These are phyloP conservation scores for Talaromyces adpressus DNA, from an alignment of 495 filamentous ascomycete species.

Conservation along the genomic window DNA sequence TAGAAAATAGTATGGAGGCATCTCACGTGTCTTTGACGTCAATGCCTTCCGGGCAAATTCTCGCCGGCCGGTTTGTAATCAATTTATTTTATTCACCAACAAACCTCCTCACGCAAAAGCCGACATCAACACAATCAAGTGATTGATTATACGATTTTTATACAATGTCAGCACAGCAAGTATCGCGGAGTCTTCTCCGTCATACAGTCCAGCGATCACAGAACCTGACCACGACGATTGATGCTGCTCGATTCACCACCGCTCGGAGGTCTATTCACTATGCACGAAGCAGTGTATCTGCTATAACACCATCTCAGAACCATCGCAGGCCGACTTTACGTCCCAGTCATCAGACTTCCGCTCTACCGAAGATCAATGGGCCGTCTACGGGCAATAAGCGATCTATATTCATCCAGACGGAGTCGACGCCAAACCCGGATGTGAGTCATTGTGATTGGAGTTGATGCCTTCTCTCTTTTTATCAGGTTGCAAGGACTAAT, in stretches of 20 bases:
- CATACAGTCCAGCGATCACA: conserved; percentile 22
- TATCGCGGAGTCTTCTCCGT: conserved; percentile 29
- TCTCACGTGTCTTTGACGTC: conserved; percentile 7
- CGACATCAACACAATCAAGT: neutral
- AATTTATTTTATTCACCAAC: neutral
- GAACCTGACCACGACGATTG: conserved; percentile 19
- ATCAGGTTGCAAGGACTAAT: neutral
- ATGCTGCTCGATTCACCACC: conserved; percentile 21
- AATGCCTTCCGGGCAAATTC: conserved; percentile 1
- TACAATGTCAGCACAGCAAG: conserved; percentile 28
- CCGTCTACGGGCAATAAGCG: conserved; percentile 44
- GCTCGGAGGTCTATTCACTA: conserved; percentile 29
- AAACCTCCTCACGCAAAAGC: neutral
- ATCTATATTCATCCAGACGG: conserved; percentile 96
- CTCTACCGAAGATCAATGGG: conserved; percentile 24
- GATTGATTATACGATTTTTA: neutral
- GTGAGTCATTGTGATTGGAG: conserved; percentile 35
- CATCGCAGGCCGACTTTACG: conserved; percentile 40
- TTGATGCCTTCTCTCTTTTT: neutral
- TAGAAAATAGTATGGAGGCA: neutral
- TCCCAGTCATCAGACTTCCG: conserved; percentile 36
- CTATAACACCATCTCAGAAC: conserved; percentile 42
- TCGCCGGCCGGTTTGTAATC: conserved; percentile 1
- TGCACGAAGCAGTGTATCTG: conserved; percentile 32
- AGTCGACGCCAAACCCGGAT: conserved; percentile 84